Base-by-base conservation (phyloP, 192 early-diverging fungal genomes). In the Coemansia reversa region DNA sequence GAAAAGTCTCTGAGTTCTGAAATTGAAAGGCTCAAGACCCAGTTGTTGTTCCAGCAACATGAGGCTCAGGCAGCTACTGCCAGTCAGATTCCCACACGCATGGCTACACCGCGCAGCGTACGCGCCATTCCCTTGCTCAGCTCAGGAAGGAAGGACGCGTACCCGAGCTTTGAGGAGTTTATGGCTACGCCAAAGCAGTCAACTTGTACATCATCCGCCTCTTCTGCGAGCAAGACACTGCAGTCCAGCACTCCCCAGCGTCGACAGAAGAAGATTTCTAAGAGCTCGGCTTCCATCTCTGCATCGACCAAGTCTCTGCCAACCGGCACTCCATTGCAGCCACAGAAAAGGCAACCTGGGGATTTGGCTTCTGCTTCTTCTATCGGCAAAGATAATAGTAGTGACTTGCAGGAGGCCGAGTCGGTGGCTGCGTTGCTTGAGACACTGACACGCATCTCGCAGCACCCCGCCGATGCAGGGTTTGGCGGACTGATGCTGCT, bases 31-130 rank as follows among this genome's bases (percentile, higher is more conserved):
- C 65, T 82, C 27, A 52, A 35, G 8, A 77, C 80, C 0, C 70
- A 70, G 62, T 61, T 82, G 32, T 45, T 67, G 8, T 82, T 82
- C 58, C 62, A 74, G 1, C 60, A 77, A 39, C 74, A 82, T 7
- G 80, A 82, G 25, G 68, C 67, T 2, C 58, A 71, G 60, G 59
- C 55, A 9, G 63, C 60, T 4, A 64, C 55, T 8, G 66, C 51
- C 60, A 19, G 55, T 32, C 51, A 62, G 52, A 67, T 22, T 2
- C 54, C 59, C 7, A 24, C 54, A 9, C 67, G 60, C 55, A 33
- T 50, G 19, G 24, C 58, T 19, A 53, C 58, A 14, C 47, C 39
- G 7, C 28, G 32, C 14, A 33, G 18, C 14, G 49, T 12, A 8
- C 29, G 49, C 20, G 49, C 18, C 27, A 32, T 51, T 19, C 51